Conservation (phyloP, 2,329 filamentous ascomycete genomes). For the Biscogniauxia mediterranea region DNA sequence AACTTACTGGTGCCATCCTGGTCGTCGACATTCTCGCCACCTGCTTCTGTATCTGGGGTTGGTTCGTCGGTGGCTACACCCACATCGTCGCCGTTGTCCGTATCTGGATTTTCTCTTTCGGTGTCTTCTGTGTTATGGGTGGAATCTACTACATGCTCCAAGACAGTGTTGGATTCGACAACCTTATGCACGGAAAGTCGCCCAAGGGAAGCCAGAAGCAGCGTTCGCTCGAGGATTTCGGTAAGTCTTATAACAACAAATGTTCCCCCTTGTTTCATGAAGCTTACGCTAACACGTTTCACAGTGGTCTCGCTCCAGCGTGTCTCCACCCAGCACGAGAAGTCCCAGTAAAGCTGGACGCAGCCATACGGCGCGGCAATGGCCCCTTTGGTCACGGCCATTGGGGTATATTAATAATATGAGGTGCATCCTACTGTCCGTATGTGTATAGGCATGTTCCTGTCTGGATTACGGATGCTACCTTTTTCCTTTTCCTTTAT, state of each 20-base stretch:
- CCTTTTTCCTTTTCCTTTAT: conserved; percentile 31
- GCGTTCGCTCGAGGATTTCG: conserved; percentile 83
- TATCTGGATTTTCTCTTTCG: conserved; percentile 90
- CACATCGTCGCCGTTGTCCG: conserved; percentile 82
- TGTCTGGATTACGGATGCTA: conserved; percentile 26
- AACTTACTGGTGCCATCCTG: conserved; percentile 74
- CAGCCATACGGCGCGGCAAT: conserved; percentile 18
- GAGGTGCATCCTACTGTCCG: conserved; percentile 30
- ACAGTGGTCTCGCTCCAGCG: conserved; percentile 84
- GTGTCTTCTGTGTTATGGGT: conserved; percentile 81
- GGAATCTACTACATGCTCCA: conserved; percentile 76
- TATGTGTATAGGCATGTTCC: conserved; percentile 29
- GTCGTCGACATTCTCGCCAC: conserved; percentile 82
- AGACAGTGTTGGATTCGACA: conserved; percentile 79
- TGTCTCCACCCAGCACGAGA: conserved; percentile 89
- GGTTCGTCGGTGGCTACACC: conserved; percentile 69
- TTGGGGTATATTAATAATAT: conserved; percentile 21
- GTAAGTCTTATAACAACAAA: conserved; percentile 51
- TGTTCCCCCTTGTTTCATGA: not conserved
- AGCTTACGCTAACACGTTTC: conserved; percentile 46
- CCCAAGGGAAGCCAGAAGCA: conserved; percentile 80
- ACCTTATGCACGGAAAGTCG: conserved; percentile 89
- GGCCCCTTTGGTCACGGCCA: conserved; percentile 21
- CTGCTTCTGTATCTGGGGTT: conserved; percentile 82
- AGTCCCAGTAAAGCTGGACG: conserved; percentile 60